A percentile compares a stretch with the other conserved stretches of the same genome.
Evolutionary conservation across 2,329 filamentous ascomycete genomes (phyloP).

Genomic region (Escovopsis sp.): DNA sequence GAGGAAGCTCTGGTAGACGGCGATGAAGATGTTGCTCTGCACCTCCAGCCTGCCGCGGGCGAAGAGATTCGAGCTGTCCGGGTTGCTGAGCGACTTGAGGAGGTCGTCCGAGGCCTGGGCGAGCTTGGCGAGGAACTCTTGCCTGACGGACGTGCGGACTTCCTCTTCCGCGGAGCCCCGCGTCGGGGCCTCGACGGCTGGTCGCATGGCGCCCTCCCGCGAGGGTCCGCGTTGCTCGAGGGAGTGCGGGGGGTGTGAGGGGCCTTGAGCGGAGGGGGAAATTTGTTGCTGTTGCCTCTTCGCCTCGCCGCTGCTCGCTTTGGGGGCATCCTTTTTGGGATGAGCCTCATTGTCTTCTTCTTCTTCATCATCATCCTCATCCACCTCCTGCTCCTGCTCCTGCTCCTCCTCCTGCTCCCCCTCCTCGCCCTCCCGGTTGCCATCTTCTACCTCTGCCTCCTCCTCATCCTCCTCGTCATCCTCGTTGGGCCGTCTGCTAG

Average conservation of each 20-base stretch:
- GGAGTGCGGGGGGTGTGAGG: too few relatives aligned
- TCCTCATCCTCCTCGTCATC: conserved; percentile 9
- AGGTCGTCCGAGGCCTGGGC: conserved; percentile 13
- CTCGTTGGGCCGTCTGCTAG: conserved; percentile 7
- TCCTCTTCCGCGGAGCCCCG: conserved; percentile 1
- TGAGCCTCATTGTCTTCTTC: too few relatives aligned
- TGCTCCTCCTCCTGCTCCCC: too few relatives aligned
- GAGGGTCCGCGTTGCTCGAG: too few relatives aligned
- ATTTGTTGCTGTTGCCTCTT: too few relatives aligned
- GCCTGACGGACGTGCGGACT: conserved; percentile 5
- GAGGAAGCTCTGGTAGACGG: conserved; percentile 12
- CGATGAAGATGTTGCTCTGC: conserved; percentile 14
- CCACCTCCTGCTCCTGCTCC: too few relatives aligned
- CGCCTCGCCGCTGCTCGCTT: too few relatives aligned
- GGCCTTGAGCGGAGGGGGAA: too few relatives aligned
- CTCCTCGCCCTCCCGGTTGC: not conserved
- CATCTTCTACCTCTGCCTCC: conserved; percentile 2
- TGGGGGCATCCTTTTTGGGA: too few relatives aligned
- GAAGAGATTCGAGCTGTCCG: conserved; percentile 8
- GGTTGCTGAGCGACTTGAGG: conserved; percentile 12
- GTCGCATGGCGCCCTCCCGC: not conserved
- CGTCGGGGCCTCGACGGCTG: conserved; percentile 8
- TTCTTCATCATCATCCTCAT: too few relatives aligned
- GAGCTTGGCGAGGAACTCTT: conserved; percentile 14
- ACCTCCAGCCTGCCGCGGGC: conserved; percentile 11